phyloP scores from a whole-genome alignment of 305 asterid species.

The Fraxinus ornus region DNA sequence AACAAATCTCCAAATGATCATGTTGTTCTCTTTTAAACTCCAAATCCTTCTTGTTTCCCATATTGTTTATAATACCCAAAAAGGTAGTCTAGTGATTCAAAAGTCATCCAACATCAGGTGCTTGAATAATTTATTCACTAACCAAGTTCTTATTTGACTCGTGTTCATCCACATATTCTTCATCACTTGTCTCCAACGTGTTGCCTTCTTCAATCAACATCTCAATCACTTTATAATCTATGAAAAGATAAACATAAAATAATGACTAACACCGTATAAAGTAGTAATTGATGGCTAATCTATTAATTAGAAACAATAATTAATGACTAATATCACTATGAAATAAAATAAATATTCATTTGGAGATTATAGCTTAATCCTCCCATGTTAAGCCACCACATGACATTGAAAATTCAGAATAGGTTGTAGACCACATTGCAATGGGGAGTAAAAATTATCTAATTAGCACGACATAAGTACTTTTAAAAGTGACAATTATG shows the following conservation, averaged over 20 bases:
- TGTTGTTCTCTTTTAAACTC: background rate
- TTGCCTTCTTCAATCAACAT: too few species aligned
- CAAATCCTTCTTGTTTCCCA: background rate
- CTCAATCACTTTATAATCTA: background rate
- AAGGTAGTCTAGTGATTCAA: background rate
- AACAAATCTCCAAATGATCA: background rate
- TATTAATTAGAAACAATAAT: too few species aligned
- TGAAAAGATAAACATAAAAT: background rate
- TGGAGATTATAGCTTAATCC: background rate
- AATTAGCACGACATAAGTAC: background rate
- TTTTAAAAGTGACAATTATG: background rate
- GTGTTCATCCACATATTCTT: background rate
- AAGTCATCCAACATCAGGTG: background rate
- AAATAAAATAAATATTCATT: too few species aligned
- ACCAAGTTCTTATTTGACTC: too few species aligned
- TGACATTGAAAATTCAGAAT: background rate
- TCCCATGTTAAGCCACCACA: too few species aligned
- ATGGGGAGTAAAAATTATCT: background rate
- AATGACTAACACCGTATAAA: background rate
- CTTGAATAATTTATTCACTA: background rate
- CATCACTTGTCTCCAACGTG: background rate
- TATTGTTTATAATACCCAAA: background rate
- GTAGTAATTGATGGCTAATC: background rate
- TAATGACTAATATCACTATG: background rate
- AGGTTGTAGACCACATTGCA: background rate